A percentile compares a stretch with the other conserved stretches of the same genome.
Evolutionary conservation across 495 filamentous ascomycete genomes (phyloP).

Genomic region (Aspergillus nanangensis): DNA sequence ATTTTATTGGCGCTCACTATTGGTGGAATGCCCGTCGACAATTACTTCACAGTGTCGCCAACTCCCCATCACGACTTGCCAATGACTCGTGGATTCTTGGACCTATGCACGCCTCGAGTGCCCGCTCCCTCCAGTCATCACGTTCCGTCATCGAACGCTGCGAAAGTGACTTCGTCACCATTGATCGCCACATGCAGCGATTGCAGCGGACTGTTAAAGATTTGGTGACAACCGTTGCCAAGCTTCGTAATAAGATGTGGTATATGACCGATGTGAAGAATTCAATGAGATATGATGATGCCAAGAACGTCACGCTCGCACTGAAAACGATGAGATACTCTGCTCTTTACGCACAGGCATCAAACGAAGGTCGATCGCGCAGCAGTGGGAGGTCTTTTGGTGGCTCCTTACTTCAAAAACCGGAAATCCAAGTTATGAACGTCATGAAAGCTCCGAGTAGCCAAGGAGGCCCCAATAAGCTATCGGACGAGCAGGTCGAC

Average conservation of each 20-base stretch:
- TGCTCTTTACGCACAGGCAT: slow-evolving; percentile 35
- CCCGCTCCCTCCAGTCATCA: slow-evolving; percentile 30
- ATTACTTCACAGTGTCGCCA: slow-evolving; percentile 24
- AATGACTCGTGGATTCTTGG: slow-evolving; percentile 41
- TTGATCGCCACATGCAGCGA: slow-evolving; percentile 32
- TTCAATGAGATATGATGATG: slow-evolving; percentile 85
- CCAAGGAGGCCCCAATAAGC: slow-evolving; percentile 87
- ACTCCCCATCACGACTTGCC: slow-evolving; percentile 11
- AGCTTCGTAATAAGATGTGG: slow-evolving; percentile 90
- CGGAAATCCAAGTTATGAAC: slow-evolving; percentile 83
- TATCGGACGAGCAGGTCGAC: slow-evolving; percentile 92
- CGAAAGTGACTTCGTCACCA: slow-evolving; percentile 33
- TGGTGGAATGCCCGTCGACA: slow-evolving; percentile 46
- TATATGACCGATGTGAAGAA: slow-evolving; percentile 95
- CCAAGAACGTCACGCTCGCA: slow-evolving; percentile 78
- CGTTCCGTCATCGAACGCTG: slow-evolving; percentile 38
- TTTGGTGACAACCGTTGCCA: slow-evolving; percentile 29
- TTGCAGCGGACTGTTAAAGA: slow-evolving; percentile 34
- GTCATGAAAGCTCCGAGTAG: slow-evolving; percentile 77
- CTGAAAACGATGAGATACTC: slow-evolving; percentile 82
- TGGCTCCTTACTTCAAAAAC: slow-evolving; percentile 70
- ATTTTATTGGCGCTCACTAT: slow-evolving; percentile 46
- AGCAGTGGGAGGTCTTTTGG: slow-evolving; percentile 42
- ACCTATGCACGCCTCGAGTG: slow-evolving; percentile 35
- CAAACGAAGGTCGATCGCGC: slow-evolving; percentile 44